Percentiles rank a stretch among this genome's conserved stretches.
Conservation (phyloP, 768 basidiomycete genomes). For the Leccinum subtestaceum region DNA sequence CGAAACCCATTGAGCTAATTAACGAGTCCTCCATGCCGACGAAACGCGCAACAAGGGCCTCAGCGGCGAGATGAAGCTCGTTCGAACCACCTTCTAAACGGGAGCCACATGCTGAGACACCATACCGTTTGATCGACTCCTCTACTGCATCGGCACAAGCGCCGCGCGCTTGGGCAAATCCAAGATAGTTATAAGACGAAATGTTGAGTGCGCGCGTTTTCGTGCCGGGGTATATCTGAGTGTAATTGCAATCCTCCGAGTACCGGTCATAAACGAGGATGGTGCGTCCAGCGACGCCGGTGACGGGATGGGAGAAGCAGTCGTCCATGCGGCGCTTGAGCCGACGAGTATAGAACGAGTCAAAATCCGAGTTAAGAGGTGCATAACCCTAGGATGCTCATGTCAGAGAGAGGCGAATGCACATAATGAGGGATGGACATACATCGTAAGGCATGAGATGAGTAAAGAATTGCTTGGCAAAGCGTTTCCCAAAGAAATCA, state of each 20-base stretch:
- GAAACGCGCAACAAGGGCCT: slow-evolving; percentile 87
- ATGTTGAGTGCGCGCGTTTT: slow-evolving; percentile 91
- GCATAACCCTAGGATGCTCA: slow-evolving; percentile 77
- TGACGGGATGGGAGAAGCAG: slow-evolving; percentile 89
- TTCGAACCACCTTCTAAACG: slow-evolving; percentile 83
- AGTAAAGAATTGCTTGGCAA: slow-evolving; percentile 63
- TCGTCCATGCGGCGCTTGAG: slow-evolving; percentile 94
- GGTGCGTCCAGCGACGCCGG: slow-evolving; percentile 94
- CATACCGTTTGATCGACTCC: slow-evolving; percentile 76
- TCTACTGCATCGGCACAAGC: slow-evolving; percentile 95
- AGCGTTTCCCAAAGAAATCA: slow-evolving; percentile 91
- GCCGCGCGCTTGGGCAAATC: slow-evolving; percentile 91
- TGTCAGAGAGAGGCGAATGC: slow-evolving; percentile 9
- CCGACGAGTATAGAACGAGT: slow-evolving; percentile 97
- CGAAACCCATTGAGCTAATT: slow-evolving; percentile 95
- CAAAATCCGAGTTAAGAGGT: slow-evolving; percentile 95
- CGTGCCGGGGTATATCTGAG: slow-evolving; percentile 72
- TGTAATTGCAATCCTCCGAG: slow-evolving; percentile 78
- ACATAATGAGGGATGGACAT: slow-evolving; percentile 34
- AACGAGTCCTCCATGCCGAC: slow-evolving; percentile 87
- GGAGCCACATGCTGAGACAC: slow-evolving; percentile 71
- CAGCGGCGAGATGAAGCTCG: slow-evolving; percentile 77
- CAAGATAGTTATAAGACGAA: slow-evolving; percentile 98
- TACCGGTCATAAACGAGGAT: slow-evolving; percentile 82
- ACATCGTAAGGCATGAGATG: slow-evolving; percentile 86